phyloP scores from a whole-genome alignment of 2,329 filamentous ascomycete species.

The Thyridium curvatum region DNA sequence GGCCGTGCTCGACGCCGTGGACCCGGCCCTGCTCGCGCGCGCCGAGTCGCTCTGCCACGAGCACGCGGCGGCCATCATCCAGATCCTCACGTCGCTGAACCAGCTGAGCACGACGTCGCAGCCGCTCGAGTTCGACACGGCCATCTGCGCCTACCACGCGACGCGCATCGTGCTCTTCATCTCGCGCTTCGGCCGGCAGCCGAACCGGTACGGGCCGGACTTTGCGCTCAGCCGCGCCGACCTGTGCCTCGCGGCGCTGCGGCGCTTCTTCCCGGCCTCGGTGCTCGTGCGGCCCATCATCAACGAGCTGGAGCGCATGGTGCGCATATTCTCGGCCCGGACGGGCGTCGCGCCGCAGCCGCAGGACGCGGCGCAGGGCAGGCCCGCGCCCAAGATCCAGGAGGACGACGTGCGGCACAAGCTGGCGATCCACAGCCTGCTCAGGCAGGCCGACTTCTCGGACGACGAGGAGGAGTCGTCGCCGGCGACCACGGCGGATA shows the following conservation, averaged over 20 bases:
- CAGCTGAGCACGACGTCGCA: slow-evolving; percentile 9
- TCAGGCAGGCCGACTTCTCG: slow-evolving; percentile 17
- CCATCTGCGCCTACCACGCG: slow-evolving; percentile 35
- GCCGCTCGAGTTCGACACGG: slow-evolving; percentile 20
- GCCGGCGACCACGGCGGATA: slow-evolving; percentile 7
- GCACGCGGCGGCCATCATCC: slow-evolving; percentile 30
- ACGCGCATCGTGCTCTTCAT: slow-evolving; percentile 26
- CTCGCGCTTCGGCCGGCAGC: slow-evolving; percentile 9
- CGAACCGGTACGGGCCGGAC: slow-evolving; percentile 11
- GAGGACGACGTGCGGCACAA: slow-evolving; percentile 8
- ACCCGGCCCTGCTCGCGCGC: slow-evolving; percentile 32
- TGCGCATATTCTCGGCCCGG: slow-evolving; percentile 9
- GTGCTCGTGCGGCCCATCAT: slow-evolving; percentile 17
- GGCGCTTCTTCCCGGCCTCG: slow-evolving; percentile 17
- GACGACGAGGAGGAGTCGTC: slow-evolving; percentile 14
- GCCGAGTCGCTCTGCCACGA: slow-evolving; percentile 19
- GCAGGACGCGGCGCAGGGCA: slow-evolving; percentile 1
- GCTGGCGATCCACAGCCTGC: slow-evolving; percentile 20
- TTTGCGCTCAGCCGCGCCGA: slow-evolving; percentile 18
- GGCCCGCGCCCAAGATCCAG: neutral
- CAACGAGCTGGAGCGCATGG: slow-evolving; percentile 14
- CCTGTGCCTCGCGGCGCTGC: slow-evolving; percentile 16
- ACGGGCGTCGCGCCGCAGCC: neutral
- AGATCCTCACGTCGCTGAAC: slow-evolving; percentile 19
- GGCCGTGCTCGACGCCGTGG: slow-evolving; percentile 33